phyloP scores from a whole-genome alignment of 2,329 filamentous ascomycete species.

The Tolypocladium capitatum region DNA sequence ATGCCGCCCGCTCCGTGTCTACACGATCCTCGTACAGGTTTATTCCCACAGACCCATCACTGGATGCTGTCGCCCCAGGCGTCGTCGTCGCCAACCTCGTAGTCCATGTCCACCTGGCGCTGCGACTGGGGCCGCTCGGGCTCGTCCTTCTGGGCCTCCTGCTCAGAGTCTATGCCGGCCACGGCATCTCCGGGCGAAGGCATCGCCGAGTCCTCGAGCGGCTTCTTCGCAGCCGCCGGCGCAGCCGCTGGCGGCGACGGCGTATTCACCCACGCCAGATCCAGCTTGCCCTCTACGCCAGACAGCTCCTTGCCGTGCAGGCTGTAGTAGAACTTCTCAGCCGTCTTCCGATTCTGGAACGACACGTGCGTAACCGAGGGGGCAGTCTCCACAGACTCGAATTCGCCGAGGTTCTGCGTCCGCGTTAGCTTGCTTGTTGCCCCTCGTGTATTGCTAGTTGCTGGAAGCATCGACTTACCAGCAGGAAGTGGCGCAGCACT shows the following conservation, averaged over 20 bases:
- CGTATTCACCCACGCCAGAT: conserved; percentile 47
- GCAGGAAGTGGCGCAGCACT: conserved; percentile 54
- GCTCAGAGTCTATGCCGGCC: conserved; percentile 10
- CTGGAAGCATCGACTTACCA: conserved; percentile 34
- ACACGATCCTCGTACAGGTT: background rate
- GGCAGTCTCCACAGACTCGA: conserved; percentile 40
- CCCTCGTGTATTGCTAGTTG: background rate
- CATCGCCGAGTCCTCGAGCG: background rate
- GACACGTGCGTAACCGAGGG: conserved; percentile 38
- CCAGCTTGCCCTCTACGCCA: conserved; percentile 47
- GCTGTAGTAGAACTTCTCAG: conserved; percentile 54
- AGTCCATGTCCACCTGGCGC: conserved; percentile 33
- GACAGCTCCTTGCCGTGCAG: conserved; percentile 45
- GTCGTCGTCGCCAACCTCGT: conserved; percentile 38
- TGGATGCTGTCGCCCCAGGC: conserved; percentile 22
- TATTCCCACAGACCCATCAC: background rate
- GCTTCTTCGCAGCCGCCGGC: conserved; percentile 8
- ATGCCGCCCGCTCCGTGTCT: background rate
- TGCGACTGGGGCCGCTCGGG: conserved; percentile 10
- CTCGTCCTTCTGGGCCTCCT: conserved; percentile 9
- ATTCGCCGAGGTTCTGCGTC: conserved; percentile 46
- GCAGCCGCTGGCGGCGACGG: conserved; percentile 12
- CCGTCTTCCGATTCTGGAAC: conserved; percentile 56
- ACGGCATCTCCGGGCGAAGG: conserved; percentile 11
- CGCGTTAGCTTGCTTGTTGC: background rate